Percentiles rank a stretch among this genome's conserved stretches.
phyloP scores from a whole-genome alignment of 2,329 filamentous ascomycete genomes.

The Talaromyces sp. region DNA sequence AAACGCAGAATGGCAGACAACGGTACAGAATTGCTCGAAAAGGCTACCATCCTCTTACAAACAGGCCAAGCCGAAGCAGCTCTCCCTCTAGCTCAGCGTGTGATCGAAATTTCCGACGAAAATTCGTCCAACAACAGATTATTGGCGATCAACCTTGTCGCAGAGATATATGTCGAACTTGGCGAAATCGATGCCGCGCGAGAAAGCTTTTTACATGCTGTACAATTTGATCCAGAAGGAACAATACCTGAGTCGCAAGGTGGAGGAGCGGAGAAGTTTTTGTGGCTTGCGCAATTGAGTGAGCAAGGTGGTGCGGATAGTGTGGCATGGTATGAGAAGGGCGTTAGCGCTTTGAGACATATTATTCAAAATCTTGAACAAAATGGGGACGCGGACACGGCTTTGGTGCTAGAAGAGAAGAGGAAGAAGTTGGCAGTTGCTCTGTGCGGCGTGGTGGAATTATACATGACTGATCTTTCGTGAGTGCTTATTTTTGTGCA shows the following conservation, averaged over 20 bases:
- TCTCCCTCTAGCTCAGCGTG: conserved; percentile 52
- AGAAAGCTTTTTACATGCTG: conserved; percentile 68
- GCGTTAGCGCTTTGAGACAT: conserved; percentile 67
- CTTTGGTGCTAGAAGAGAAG: conserved; percentile 61
- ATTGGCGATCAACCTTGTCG: conserved; percentile 69
- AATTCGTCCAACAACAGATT: conserved; percentile 39
- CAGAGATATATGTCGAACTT: conserved; percentile 76
- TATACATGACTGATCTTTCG: conserved; percentile 98
- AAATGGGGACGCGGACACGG: conserved; percentile 36
- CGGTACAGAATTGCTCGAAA: conserved; percentile 54
- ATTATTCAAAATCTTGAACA: conserved; percentile 65
- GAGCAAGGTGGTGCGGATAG: conserved; percentile 60
- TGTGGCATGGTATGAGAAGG: conserved; percentile 59
- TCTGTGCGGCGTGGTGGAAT: conserved; percentile 90
- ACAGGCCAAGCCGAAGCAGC: conserved; percentile 58
- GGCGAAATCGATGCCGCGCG: conserved; percentile 76
- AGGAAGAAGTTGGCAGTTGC: conserved; percentile 80
- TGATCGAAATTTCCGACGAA: conserved; percentile 40
- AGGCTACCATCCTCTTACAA: conserved; percentile 56
- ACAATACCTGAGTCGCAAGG: conserved; percentile 65
- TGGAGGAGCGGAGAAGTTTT: conserved; percentile 87
- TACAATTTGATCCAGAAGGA: conserved; percentile 73
- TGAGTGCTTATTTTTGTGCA: conserved; percentile 44
- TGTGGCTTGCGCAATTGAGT: conserved; percentile 88
- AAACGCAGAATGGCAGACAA: conserved; percentile 48